These are phyloP conservation scores for Phytophthora crassamura DNA, from an alignment of 352 stramenopile species.

Conservation along the genomic window DNA sequence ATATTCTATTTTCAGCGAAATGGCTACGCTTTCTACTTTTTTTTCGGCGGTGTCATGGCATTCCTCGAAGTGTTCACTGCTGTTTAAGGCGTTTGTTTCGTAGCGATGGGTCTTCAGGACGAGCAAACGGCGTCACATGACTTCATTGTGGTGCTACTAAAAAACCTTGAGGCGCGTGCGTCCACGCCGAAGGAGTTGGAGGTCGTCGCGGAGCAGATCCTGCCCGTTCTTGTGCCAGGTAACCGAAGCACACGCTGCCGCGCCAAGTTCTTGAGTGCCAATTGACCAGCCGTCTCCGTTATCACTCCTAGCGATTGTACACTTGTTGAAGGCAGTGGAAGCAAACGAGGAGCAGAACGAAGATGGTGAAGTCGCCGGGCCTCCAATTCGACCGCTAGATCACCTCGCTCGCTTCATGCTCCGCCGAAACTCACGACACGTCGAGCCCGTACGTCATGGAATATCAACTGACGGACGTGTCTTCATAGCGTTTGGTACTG, in stretches of 20 bases:
- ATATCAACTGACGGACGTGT: neutral
- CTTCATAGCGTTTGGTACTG: too few relatives aligned
- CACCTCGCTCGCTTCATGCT: conserved; percentile 73
- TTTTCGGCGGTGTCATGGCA: neutral
- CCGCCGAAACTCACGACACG: conserved; percentile 67
- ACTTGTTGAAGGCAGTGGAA: conserved; percentile 61
- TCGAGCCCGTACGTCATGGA: conserved; percentile 46
- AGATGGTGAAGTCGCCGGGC: conserved; percentile 44
- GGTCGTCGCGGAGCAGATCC: conserved; percentile 60
- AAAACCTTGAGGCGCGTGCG: conserved; percentile 37
- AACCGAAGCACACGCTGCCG: neutral
- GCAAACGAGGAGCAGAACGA: conserved; percentile 47
- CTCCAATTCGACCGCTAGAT: conserved; percentile 62
- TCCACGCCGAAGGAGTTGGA: conserved; percentile 48
- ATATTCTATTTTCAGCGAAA: conserved; percentile 6
- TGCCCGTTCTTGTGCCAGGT: conserved; percentile 69
- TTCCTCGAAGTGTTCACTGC: too few relatives aligned
- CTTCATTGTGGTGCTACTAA: conserved; percentile 51
- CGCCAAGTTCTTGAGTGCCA: neutral
- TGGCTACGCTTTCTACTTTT: conserved; percentile 1
- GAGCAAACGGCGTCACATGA: conserved; percentile 46
- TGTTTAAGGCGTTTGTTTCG: neutral
- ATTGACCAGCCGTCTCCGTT: neutral
- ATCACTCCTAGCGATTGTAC: conserved; percentile 42
- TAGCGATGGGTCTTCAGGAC: conserved; percentile 28